Conservation (phyloP, 176 grass and related monocot species). For the Triticum urartu region DNA sequence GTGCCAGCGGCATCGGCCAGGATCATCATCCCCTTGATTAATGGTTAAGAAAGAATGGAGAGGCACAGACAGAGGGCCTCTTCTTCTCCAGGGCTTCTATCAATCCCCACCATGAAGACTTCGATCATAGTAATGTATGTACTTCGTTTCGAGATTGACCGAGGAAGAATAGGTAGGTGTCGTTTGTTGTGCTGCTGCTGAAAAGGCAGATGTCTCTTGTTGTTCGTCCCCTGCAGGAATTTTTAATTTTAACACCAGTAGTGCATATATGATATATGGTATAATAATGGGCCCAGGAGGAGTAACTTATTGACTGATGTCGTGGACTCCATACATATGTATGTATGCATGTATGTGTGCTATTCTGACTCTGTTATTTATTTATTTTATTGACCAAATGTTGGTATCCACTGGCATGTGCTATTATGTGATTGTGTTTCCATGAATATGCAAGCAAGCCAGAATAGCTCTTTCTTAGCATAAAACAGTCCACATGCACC, state of each 20-base stretch:
- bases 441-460: neutral
- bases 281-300: neutral
- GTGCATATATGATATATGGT: constrained; percentile 40
- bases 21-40: constrained; percentile 20
- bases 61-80: constrained; percentile 6
- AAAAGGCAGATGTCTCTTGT: constrained; percentile 16
- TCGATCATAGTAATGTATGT: constrained; percentile 32
- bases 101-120: neutral
- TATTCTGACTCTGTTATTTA: neutral
- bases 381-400: neutral
- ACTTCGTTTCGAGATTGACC: constrained; percentile 35
- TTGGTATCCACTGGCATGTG: neutral
- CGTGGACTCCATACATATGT: neutral
- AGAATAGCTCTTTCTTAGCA: too few species aligned
- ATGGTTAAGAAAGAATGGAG: constrained; percentile 20
- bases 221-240: neutral
- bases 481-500: neutral
- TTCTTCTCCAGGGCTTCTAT: neutral
- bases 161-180: constrained; percentile 26
- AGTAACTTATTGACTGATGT: neutral
- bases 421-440: neutral
- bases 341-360: neutral
- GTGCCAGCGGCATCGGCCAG: neutral
- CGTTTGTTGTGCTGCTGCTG: constrained; percentile 19
- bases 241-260: constrained; percentile 45